Percentiles rank a stretch among this genome's conserved stretches.
Evolutionary conservation across 2,329 filamentous ascomycete genomes (phyloP).

Genomic region (Teratosphaeria nubilosa): DNA sequence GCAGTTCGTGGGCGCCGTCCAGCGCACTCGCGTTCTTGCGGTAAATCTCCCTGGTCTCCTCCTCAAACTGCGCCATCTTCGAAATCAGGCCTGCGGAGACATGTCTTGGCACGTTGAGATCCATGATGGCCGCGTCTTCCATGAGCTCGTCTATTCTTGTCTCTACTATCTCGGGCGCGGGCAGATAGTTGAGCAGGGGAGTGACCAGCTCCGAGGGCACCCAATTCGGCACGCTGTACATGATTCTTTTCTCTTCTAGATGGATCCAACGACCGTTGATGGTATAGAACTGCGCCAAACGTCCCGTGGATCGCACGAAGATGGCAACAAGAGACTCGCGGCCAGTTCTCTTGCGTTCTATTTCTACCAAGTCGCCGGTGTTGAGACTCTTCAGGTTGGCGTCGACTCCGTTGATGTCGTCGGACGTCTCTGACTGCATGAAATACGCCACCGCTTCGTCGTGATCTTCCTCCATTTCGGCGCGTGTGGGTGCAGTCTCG

Average conservation of each 20-base stretch:
- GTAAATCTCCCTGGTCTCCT: constrained; percentile 38
- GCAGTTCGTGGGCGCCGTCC: constrained; percentile 39
- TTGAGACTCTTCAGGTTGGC: constrained; percentile 29
- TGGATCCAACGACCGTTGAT: constrained; percentile 41
- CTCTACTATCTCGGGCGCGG: constrained; percentile 28
- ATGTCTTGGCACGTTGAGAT: constrained; percentile 35
- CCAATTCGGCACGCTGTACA: constrained; percentile 42
- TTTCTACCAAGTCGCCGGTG: constrained; percentile 41
- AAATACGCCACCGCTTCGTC: constrained; percentile 12
- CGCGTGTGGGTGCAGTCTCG: constrained; percentile 5
- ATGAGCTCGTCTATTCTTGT: constrained; percentile 17
- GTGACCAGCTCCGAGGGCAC: constrained; percentile 35
- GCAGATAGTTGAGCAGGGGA: constrained; percentile 42
- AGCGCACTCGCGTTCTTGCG: constrained; percentile 35
- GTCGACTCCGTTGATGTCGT: constrained; percentile 22
- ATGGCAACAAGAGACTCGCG: constrained; percentile 39
- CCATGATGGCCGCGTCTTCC: constrained; percentile 27
- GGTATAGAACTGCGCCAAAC: constrained; percentile 38
- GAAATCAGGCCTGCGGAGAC: constrained; percentile 36
- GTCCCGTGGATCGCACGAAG: constrained; percentile 30
- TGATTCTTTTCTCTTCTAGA: constrained; percentile 27
- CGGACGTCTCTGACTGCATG: constrained; percentile 10
- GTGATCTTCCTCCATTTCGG: constrained; percentile 17
- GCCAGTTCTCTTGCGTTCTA: constrained; percentile 23
- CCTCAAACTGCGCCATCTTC: constrained; percentile 34